Base-by-base conservation (phyloP, 2,329 filamentous ascomycete species). In the Magnaporthiopsis rhizophila region DNA sequence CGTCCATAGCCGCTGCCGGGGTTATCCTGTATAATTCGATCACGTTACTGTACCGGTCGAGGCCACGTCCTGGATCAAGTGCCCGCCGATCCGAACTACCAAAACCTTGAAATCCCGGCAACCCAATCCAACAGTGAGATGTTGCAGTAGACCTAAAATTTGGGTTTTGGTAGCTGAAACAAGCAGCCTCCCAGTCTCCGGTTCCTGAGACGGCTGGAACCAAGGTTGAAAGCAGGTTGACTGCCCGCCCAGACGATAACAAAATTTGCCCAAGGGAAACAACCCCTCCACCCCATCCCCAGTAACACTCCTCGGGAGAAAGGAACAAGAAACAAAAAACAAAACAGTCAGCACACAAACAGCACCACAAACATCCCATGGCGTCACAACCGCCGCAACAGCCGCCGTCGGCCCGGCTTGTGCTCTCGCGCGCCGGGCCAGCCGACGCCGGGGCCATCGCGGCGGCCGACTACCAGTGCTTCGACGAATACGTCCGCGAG, bases 401-500 rank as follows among this genome's bases (percentile, higher is more conserved):
- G 4, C 38, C 13, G 15, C 15, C 38, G 38, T 13, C 13, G 38
- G 45, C 45, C 21, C 45, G 21, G 18, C n/a, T 53, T 9, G 45
- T 53, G 45, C 45, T 53, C 15, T 53, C 45, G 7, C 45, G 45
- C n/a, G 45, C 45, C 6, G n/a, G 21, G 45, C 45, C 45, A 21
- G 45, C 45, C 45, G 45, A 53, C 45, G n/a, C 45, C 21, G 45
- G 2, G 18, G 18, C 45, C 18, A 53, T 53, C 45, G 45, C 45
- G 18, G 45, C 45, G 45, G 45, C 21, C 18, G 59, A 67, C 60
- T 68, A 67, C 65, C 36, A 8, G 12, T 65, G 65, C 38, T 69
- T 69, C 62, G 62, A 65, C 11, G 45, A 59, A 18, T 21, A 61
- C 30, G 61, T 66, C 36, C 65, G 67, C 45, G 59, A 65, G 59